Evolutionary conservation across 148 eudicot genomes (phyloP), one percentile per base, ranked within the genome.

Genomic region (Camellia lanceoleosa): DNA sequence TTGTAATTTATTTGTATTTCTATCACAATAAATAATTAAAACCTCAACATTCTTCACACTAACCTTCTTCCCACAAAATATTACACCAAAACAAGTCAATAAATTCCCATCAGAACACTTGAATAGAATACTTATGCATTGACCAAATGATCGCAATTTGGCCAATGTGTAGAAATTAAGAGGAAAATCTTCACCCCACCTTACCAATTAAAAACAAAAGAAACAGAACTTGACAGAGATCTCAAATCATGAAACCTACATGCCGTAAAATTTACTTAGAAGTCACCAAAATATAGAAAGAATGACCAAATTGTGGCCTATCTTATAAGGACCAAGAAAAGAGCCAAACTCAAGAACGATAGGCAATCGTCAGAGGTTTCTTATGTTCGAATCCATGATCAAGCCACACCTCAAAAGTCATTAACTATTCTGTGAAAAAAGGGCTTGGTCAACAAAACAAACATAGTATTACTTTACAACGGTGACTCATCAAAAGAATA

Each of bases 321-420:
- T 18, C 8, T 68, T 11, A 73, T 7, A 72, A 73, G 44, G 10
- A 71, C 61, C 42, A 79, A 58, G 60, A 42, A 51, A 46, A 62
- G 44, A 47, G 63, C 49, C 80, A 63, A 75, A 93, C 98, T 93
- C 98, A 79, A 96, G 99, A 83, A 96, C 99, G 87, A 96, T 92
- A 76, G 95, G 98, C 86, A 96, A 88, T 89, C 92, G 99, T 92
- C 98, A 4, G 99, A 68, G 94, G 97, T 75, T 96, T 96, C 83
- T 93, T 96, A 76, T 83, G 85, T 83, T 93, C 89, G 67, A 92
- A 23, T 23, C 30, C 30, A 23, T 23, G 30, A 23, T 23, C 30
- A 23, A 23, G 30, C 30, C 30, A 23, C 30, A 0, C 30, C 30
- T 23, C 30, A 23, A 23, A 0, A 23, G 30, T 23, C 30, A 93